Evolutionary conservation across 1,139 yeast genomes (phyloP).

Genomic region (Candida freyschussii): DNA sequence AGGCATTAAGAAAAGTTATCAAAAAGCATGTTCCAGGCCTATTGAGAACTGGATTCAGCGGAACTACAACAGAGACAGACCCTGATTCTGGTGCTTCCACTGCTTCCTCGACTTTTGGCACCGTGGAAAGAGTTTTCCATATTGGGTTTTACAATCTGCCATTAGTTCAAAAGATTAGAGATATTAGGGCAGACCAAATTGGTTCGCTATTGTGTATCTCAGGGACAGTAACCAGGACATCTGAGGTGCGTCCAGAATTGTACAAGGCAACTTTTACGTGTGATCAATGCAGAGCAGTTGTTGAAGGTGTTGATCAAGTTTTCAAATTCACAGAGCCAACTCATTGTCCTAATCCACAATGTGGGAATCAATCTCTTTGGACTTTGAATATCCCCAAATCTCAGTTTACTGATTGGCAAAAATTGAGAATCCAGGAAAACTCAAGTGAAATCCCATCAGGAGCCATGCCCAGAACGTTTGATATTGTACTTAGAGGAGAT

Average conservation of each 20-base stretch:
- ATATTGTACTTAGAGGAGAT: conserved; percentile 90
- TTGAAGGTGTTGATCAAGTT: conserved; percentile 88
- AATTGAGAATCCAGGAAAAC: conserved; percentile 92
- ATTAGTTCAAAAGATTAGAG: conserved; percentile 78
- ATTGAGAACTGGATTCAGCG: conserved; percentile 41
- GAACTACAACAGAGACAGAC: conserved; percentile 26
- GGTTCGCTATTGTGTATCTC: conserved; percentile 83
- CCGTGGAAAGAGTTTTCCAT: conserved; percentile 73
- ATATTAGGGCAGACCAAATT: conserved; percentile 81
- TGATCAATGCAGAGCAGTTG: conserved; percentile 79
- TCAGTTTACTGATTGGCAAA: conserved; percentile 95
- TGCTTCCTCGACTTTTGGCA: conserved; percentile 22
- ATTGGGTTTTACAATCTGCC: conserved; percentile 89
- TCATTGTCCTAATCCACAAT: conserved; percentile 79
- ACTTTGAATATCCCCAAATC: conserved; percentile 79
- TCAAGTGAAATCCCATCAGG: conserved; percentile 97
- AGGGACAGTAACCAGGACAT: conserved; percentile 95
- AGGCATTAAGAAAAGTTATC: conserved; percentile 69
- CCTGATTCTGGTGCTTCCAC: conserved; percentile 19
- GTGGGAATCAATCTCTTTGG: conserved; percentile 87
- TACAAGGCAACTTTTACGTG: conserved; percentile 85
- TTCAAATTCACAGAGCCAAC: conserved; percentile 96
- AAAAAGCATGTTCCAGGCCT: conserved; percentile 74
- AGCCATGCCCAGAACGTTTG: conserved; percentile 96
- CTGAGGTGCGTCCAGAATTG: conserved; percentile 95